Percentiles rank a stretch among this genome's conserved stretches.
Conservation (phyloP, 768 basidiomycete genomes). For the Pseudohyphozyma bogoriensis region DNA sequence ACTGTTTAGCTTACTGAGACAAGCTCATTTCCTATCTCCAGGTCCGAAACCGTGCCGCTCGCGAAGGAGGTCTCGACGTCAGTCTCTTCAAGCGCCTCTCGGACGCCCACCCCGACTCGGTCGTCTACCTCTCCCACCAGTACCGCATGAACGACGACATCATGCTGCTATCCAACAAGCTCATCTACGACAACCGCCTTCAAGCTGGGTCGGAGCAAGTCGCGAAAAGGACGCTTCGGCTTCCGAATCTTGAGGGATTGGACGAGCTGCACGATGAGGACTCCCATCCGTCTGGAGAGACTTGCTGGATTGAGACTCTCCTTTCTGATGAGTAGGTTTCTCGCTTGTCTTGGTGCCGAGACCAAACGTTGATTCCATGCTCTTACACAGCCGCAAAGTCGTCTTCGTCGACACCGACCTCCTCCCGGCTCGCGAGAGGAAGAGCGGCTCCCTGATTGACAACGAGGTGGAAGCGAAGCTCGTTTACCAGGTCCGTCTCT, state of each 20-base stretch:
- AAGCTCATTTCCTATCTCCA: conserved; percentile 35
- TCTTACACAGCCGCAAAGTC: conserved; percentile 57
- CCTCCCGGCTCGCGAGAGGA: conserved; percentile 66
- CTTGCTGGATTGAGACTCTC: conserved; percentile 19
- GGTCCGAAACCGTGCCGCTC: conserved; percentile 72
- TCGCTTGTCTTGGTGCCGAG: too few species aligned
- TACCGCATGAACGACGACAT: conserved; percentile 97
- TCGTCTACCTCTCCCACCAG: conserved; percentile 75
- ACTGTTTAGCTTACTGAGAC: background rate
- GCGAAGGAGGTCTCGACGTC: conserved; percentile 74
- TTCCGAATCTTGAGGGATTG: conserved; percentile 48
- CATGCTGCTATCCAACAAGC: conserved; percentile 76
- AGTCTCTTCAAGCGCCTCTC: conserved; percentile 83
- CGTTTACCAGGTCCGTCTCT: conserved; percentile 37
- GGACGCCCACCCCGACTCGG: conserved; percentile 60
- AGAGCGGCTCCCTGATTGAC: conserved; percentile 78
- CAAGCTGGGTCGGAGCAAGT: conserved; percentile 67
- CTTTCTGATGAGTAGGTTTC: conserved; percentile 12
- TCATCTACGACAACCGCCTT: conserved; percentile 70
- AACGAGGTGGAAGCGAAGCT: conserved; percentile 66
- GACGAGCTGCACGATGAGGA: conserved; percentile 12
- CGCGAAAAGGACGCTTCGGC: conserved; percentile 49
- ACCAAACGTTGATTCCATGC: background rate
- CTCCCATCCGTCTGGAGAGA: background rate
- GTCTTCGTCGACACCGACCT: conserved; percentile 89